Conservation (phyloP, 495 filamentous ascomycete species). For the Evansstolkia leycettana region DNA sequence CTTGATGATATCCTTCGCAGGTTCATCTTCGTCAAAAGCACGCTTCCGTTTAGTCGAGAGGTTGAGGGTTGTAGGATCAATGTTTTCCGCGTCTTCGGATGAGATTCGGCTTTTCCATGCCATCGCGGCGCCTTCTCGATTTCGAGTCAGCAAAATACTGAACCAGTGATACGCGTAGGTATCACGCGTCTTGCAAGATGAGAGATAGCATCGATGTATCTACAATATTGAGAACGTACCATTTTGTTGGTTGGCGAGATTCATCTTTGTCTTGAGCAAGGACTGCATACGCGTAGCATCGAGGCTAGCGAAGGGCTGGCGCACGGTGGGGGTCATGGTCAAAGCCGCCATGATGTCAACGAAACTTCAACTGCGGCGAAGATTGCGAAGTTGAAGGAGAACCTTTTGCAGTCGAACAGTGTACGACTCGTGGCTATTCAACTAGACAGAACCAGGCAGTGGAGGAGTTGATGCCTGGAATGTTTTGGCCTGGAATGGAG, state of each 20-base stretch:
- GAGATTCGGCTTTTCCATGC: background rate
- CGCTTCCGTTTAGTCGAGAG: conserved; percentile 56
- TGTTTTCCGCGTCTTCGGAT: conserved; percentile 53
- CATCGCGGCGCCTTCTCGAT: conserved; percentile 2
- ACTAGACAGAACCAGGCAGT: too few species aligned
- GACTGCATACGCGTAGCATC: conserved; percentile 31
- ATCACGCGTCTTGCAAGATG: background rate
- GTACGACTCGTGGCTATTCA: too few species aligned
- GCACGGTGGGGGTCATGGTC: conserved; percentile 27
- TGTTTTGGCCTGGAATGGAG: too few species aligned
- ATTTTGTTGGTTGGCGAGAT: conserved; percentile 44
- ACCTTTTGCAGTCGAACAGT: too few species aligned
- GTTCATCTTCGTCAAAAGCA: conserved; percentile 29
- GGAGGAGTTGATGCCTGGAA: too few species aligned
- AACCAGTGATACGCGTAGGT: background rate
- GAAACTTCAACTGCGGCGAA: too few species aligned
- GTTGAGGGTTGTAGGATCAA: conserved; percentile 55
- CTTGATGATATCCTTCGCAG: conserved; percentile 26
- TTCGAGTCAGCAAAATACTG: background rate
- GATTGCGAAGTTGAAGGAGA: too few species aligned
- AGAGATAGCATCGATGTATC: too few species aligned
- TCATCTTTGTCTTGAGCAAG: conserved; percentile 30
- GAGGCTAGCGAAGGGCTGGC: conserved; percentile 34
- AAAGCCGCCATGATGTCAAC: conserved; percentile 16
- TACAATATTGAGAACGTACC: conserved; percentile 28